Evolutionary conservation across 2,329 filamentous ascomycete genomes (phyloP), one percentile per base, ranked within the genome.

Genomic region (Scortechinia acanthostroma): DNA sequence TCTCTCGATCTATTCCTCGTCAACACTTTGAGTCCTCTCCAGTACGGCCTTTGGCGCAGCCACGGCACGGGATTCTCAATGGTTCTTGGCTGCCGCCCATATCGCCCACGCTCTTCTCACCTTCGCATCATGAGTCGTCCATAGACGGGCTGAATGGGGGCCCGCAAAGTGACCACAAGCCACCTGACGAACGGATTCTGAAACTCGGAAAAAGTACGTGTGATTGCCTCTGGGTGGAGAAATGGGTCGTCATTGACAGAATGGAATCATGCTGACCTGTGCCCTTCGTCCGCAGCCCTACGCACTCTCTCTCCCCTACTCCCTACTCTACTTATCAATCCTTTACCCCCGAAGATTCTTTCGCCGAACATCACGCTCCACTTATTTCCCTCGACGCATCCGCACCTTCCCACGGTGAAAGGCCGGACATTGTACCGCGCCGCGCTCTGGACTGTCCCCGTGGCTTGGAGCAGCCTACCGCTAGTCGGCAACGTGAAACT

Each of bases 301-400:
- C 67, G 77, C 22, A 73, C 63, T 43, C 68, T 84, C n/a, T 80
- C 80, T 43, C 75, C 80, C 20, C 73, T 76, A 21, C 71, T 84
- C 13, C 78, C 80, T 1, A 77, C 73, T 6, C 66, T 84, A 3
- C 66, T 84, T 17, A 71, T 74, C 46, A 76, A 77, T 33, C 77
- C 80, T 1, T 66, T 83, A 4, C 80, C 80, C 3, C 71, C 73
- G 42, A 73, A 80, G 21, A 77, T 83, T 17, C 71, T 84, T 42
- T 79, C 77, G 2, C 79, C 80, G 23, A 76, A 84, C 57, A 86
- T 88, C 62, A 76, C 77, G 5, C 77, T 86, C 35, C 77, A 83
- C 59, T 77, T 86, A 51, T 86, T 86, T 61, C 82, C 82, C 28
- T 79, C 80, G 21, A 93, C 88, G 0, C 88, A 94, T 56, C 88